These are phyloP conservation scores for Annulohypoxylon maeteangense DNA, from an alignment of 495 filamentous ascomycete species.

Conservation along the genomic window DNA sequence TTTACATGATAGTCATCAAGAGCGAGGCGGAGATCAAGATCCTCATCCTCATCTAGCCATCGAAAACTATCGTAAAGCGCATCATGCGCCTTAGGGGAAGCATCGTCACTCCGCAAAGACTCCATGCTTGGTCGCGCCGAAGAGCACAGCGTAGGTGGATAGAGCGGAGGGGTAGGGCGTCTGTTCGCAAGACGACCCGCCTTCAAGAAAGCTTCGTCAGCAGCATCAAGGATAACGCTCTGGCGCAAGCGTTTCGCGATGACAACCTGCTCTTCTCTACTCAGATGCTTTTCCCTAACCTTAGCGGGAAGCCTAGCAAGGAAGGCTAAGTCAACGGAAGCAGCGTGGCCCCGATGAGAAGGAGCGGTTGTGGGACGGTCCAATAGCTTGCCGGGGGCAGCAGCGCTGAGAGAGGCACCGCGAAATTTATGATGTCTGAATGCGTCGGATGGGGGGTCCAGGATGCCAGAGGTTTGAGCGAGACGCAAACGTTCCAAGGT, in stretches of 20 bases:
- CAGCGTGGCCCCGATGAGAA: slow-evolving; percentile 51
- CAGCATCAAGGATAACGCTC: slow-evolving; percentile 73
- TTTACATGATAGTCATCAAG: slow-evolving; percentile 66
- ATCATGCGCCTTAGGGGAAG: slow-evolving; percentile 37
- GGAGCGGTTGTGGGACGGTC: slow-evolving; percentile 42
- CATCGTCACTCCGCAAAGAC: slow-evolving; percentile 42
- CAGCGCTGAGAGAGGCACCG: slow-evolving; percentile 54
- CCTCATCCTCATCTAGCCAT: slow-evolving; percentile 83
- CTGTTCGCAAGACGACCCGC: slow-evolving; percentile 56
- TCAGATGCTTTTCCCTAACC: slow-evolving; percentile 75
- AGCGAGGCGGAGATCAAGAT: slow-evolving; percentile 74
- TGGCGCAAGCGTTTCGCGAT: slow-evolving; percentile 66
- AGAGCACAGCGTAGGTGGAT: slow-evolving; percentile 44
- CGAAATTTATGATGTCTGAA: slow-evolving; percentile 54
- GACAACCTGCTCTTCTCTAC: slow-evolving; percentile 74
- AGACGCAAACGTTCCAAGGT: slow-evolving; percentile 72
- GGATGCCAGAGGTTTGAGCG: slow-evolving; percentile 61
- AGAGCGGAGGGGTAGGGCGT: slow-evolving; percentile 45
- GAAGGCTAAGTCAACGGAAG: slow-evolving; percentile 73
- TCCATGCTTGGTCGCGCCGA: slow-evolving; percentile 51
- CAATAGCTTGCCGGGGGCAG: slow-evolving; percentile 50
- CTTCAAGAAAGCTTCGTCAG: slow-evolving; percentile 72
- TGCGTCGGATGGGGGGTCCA: slow-evolving; percentile 45
- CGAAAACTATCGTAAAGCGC: slow-evolving; percentile 74
- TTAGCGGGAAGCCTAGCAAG: slow-evolving; percentile 77